Evolutionary conservation across 176 grass and related monocot genomes (phyloP), one percentile per base, ranked within the genome.

Genomic region (Oryza officinalis): DNA sequence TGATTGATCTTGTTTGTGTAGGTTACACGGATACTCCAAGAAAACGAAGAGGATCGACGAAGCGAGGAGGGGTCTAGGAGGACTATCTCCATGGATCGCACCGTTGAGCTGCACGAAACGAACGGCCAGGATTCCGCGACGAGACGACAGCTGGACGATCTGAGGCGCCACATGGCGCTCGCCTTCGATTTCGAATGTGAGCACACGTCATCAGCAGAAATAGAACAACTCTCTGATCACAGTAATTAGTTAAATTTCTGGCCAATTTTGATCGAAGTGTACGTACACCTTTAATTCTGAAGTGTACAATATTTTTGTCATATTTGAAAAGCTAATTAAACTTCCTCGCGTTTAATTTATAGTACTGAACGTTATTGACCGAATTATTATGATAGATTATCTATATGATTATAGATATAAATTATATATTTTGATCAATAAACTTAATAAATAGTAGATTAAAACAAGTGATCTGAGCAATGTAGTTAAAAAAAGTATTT

Each of bases 131-230:
- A 93, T 18, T 61, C 20, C 22, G 33, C 54, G 2, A 81, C 65
- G 13, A 80, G 71, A 5, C 86, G 81, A 75, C 57, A 61, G 57
- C 32, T 79, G 13, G 82, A 88, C 0, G 87, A 92, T 67, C 71
- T 97, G 13, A 94, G 22, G 30, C 86, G 83, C 2, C 92, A 94
- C 9, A 83, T 77, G 80, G 77, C 88, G 28, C 72, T 94, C 22
- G 92, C 83, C 22, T 84, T 94, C 25, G 92, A 89, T 35, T 88
- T 88, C 27, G 82, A 88, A 8, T 47, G 31, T 8, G 65, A 69
- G 3, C 18, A 8, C 4, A 59, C 22, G 10, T 14, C 33, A 23
- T 2, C 26, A 57, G 54, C 60, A 13, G n/a, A 65, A 49, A 68
- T 8, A 28, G 18, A 80, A 0, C 31, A 63, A 15, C 27, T 30